Base-by-base conservation (phyloP, 139 green algal genomes). In the Astrephomene gubernaculifera region DNA sequence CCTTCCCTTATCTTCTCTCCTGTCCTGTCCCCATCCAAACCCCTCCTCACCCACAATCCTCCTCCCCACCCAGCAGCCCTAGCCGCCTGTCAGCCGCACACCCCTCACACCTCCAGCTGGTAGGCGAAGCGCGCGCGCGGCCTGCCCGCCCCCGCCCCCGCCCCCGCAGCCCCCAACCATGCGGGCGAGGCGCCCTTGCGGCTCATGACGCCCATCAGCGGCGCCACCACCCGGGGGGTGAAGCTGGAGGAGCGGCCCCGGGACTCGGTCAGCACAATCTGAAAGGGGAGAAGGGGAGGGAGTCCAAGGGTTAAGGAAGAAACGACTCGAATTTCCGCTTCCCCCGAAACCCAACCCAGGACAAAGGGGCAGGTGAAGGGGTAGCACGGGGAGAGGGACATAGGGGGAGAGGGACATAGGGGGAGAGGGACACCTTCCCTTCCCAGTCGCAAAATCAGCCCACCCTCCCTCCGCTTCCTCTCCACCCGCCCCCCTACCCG, bases 151-250 rank as follows among this genome's bases (percentile, higher is more conserved):
- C n/a, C n/a, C n/a, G n/a, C n/a, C n/a, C n/a, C n/a, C n/a, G n/a
- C n/a, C n/a, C n/a, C n/a, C n/a, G n/a, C n/a, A n/a, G n/a, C n/a
- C n/a, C n/a, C n/a, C n/a, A n/a, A n/a, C n/a, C n/a, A n/a, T n/a
- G n/a, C n/a, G n/a, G n/a, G n/a, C n/a, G n/a, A n/a, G n/a, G n/a
- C n/a, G n/a, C n/a, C n/a, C n/a, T n/a, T n/a, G n/a, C n/a, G n/a
- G n/a, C n/a, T 49, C 44, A 54, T 61, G 44, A 57, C 54, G 41
- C 29, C 22, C 76, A 83, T 83, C n/a, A 83, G 76, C 33, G 76
- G 76, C 0, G 76, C 19, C 54, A 83, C 76, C 38, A 39, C 29
- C 29, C 76, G 57, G 29, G 64, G 43, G 0, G 21, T 12, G 36
- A 82, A 71, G 76, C 12, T 29, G 39, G 76, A 0, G 29, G 39